A percentile compares a stretch with the other conserved stretches of the same genome.
These are phyloP conservation scores for Vitis rupestris DNA, from an alignment of 164 flowering plant species.

Conservation along the genomic window DNA sequence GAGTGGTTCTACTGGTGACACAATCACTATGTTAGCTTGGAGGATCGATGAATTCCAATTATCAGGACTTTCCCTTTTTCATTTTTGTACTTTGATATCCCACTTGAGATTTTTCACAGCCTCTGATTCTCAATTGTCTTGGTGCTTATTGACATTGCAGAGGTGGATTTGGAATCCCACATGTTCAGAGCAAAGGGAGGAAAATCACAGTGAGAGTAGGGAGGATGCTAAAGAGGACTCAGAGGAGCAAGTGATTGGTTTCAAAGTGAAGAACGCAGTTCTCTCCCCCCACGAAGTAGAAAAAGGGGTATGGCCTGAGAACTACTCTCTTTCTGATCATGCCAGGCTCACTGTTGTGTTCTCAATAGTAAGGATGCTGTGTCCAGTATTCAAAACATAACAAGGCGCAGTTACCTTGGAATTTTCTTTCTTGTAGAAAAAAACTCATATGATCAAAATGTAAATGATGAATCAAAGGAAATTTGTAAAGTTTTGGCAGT, in stretches of 20 bases:
- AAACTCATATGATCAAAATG: too few species aligned
- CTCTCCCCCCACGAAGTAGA: conserved; percentile 28
- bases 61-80: too few species aligned
- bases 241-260: conserved; percentile 17
- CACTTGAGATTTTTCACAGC: too few species aligned
- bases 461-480: too few species aligned
- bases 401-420: too few species aligned
- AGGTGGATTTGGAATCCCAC: conserved; percentile 23
- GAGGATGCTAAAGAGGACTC: conserved; percentile 7
- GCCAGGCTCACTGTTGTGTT: conserved; percentile 29
- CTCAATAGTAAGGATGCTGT: conserved; percentile 19
- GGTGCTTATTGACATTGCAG: conserved; percentile 4
- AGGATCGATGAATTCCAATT: too few species aligned
- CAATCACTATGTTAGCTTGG: too few species aligned
- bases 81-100: too few species aligned
- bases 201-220: neutral
- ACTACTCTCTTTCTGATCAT: conserved; percentile 34
- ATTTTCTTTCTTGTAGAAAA: too few species aligned
- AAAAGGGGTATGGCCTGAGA: conserved; percentile 32
- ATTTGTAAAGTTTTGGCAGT: too few species aligned
- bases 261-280: conserved; percentile 26
- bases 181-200: conserved; percentile 13
- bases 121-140: too few species aligned
- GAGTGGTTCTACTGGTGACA: too few species aligned
- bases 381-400: neutral